Evolutionary conservation across 225 moss, liverwort and hornwort species (phyloP).

Genomic region (Asterella californica): DNA sequence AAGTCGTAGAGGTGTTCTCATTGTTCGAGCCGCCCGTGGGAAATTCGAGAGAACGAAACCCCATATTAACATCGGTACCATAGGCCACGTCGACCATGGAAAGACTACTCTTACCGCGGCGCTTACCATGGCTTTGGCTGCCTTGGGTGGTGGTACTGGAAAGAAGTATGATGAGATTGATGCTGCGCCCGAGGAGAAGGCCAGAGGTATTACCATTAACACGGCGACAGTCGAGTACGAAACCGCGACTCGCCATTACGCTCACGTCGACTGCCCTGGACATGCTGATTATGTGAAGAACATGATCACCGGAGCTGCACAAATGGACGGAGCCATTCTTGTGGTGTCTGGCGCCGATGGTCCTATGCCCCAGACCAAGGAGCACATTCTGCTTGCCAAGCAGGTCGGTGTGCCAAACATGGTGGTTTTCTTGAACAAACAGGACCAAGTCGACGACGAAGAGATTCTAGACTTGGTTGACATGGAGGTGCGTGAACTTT

Average conservation of each 20-base stretch:
- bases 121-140: conserved; percentile 77
- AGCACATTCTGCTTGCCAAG: conserved; percentile 75
- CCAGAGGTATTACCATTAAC: conserved; percentile 78
- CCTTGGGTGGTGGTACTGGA: conserved; percentile 37
- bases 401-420: conserved; percentile 72
- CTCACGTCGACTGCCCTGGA: conserved; percentile 84
- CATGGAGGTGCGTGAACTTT: conserved; percentile 61
- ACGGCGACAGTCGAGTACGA: conserved; percentile 84
- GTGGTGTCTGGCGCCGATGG: conserved; percentile 78
- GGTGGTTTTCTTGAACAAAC: conserved; percentile 75
- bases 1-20: conserved; percentile 34
- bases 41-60: conserved; percentile 88
- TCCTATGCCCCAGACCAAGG: conserved; percentile 91
- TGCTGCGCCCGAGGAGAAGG: conserved; percentile 74
- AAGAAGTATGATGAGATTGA: conserved; percentile 86
- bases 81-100: conserved; percentile 90
- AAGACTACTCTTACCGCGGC: conserved; percentile 88
- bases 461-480: conserved; percentile 77
- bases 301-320: conserved; percentile 90
- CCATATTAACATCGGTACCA: conserved; percentile 88
- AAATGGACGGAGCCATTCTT: conserved; percentile 87
- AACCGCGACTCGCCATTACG: conserved; percentile 64
- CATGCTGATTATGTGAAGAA: conserved; percentile 92
- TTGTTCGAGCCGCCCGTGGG: conserved; percentile 72
- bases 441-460: conserved; percentile 68